Percentiles rank a stretch among this genome's conserved stretches.
Conservation (phyloP, 768 basidiomycete genomes). For the Trametes punicea region DNA sequence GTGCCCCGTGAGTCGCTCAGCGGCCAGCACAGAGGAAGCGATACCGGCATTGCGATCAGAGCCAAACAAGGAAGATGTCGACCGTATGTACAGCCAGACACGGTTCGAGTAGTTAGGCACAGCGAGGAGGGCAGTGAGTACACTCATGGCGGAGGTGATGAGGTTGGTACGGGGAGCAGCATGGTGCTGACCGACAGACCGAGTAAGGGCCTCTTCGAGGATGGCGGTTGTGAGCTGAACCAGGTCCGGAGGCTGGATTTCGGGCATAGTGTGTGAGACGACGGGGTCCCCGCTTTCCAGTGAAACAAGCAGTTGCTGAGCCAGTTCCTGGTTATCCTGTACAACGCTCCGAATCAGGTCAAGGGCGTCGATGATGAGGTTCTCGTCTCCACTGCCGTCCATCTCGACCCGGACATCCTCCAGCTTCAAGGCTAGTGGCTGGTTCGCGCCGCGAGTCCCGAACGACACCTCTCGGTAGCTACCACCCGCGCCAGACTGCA, state of each 20-base stretch:
- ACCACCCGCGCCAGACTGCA: slow-evolving; percentile 37
- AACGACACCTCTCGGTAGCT: slow-evolving; percentile 55
- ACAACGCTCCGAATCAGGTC: slow-evolving; percentile 79
- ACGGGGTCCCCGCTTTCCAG: slow-evolving; percentile 58
- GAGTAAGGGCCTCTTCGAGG: slow-evolving; percentile 70
- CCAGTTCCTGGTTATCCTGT: slow-evolving; percentile 62
- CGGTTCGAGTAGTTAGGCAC: slow-evolving; percentile 73
- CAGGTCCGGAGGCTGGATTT: slow-evolving; percentile 61
- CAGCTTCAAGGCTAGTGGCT: slow-evolving; percentile 38
- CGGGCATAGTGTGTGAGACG: slow-evolving; percentile 49
- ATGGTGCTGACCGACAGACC: slow-evolving; percentile 37
- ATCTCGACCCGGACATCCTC: slow-evolving; percentile 75
- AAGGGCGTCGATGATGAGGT: slow-evolving; percentile 65
- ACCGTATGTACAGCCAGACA: slow-evolving; percentile 86
- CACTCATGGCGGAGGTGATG: slow-evolving; percentile 78
- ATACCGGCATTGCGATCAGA: slow-evolving; percentile 53
- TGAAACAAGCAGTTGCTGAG: slow-evolving; percentile 61
- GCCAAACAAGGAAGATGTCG: slow-evolving; percentile 74
- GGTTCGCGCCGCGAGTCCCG: slow-evolving; percentile 37
- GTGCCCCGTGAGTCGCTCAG: slow-evolving; percentile 66
- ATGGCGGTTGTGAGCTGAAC: slow-evolving; percentile 80
- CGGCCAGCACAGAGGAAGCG: slow-evolving; percentile 62
- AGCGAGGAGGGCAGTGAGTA: slow-evolving; percentile 73
- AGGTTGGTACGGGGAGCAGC: slow-evolving; percentile 45
- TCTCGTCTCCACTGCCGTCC: slow-evolving; percentile 57